phyloP scores from a whole-genome alignment of 225 moss, liverwort and hornwort genomes.

The Ulota crispa region DNA sequence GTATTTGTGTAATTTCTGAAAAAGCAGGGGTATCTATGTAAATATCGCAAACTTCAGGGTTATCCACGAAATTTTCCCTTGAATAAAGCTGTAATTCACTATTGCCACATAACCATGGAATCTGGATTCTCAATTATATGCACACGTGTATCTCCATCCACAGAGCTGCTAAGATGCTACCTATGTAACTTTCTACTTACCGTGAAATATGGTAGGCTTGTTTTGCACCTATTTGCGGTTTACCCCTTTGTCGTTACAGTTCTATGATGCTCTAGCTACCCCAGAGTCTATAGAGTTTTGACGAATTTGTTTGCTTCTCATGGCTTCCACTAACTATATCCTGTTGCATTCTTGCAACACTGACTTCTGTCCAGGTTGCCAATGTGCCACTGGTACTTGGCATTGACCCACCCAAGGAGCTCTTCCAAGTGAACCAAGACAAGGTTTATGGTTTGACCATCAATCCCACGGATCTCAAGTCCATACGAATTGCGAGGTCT shows the following conservation, averaged over 20 bases:
- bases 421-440: constrained; percentile 81
- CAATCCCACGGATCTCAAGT: constrained; percentile 74
- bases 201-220: not conserved
- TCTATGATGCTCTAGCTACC: not conserved
- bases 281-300: not conserved
- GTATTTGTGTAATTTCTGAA: no score
- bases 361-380: constrained; percentile 50
- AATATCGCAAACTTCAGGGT: no score
- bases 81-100: no score
- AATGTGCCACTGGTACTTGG: constrained; percentile 88
- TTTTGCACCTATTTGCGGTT: not conserved
- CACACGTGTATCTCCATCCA: not conserved
- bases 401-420: constrained; percentile 88
- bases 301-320: not conserved
- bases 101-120: not conserved
- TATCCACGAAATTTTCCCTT: no score
- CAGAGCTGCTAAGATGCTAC: not conserved
- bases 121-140: not conserved
- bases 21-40: no score
- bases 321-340: not conserved
- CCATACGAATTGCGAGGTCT: constrained; percentile 77
- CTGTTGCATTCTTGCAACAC: not conserved
- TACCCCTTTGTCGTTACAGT: not conserved
- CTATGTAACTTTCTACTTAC: not conserved
- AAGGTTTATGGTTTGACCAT: constrained; percentile 87